phyloP scores from a whole-genome alignment of 768 basidiomycete genomes.

The Lepiota brunneoincarnata region DNA sequence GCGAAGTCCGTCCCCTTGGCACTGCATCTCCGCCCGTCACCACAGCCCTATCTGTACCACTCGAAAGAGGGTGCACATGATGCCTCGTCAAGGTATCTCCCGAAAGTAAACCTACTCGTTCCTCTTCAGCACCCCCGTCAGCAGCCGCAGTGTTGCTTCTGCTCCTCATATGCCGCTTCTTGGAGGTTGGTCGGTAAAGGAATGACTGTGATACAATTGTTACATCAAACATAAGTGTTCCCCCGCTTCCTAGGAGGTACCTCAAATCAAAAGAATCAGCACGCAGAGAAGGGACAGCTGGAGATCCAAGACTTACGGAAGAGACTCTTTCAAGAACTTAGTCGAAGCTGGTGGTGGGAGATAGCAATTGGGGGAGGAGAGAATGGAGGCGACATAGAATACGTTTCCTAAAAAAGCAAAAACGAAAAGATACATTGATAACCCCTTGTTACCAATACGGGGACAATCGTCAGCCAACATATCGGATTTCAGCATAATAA shows the following conservation, averaged over 20 bases:
- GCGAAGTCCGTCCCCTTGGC: conserved; percentile 5
- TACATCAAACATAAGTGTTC: conserved; percentile 91
- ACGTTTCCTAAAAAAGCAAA: conserved; percentile 93
- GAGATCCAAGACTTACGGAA: conserved; percentile 61
- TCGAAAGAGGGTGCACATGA: not conserved
- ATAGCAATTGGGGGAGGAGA: conserved; percentile 67
- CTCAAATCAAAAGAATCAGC: conserved; percentile 30
- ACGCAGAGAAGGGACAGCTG: conserved; percentile 1
- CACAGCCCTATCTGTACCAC: not conserved
- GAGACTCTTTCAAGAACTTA: conserved; percentile 72
- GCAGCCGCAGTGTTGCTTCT: conserved; percentile 17
- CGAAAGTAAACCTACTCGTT: conserved; percentile 46
- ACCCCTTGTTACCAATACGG: conserved; percentile 48
- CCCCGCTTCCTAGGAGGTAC: conserved; percentile 88
- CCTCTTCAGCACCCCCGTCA: conserved; percentile 30
- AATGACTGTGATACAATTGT: conserved; percentile 86
- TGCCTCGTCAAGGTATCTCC: conserved; percentile 30
- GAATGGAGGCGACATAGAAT: conserved; percentile 89
- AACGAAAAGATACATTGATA: conserved; percentile 91
- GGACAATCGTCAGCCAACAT: conserved; percentile 1
- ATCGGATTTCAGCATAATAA: not conserved
- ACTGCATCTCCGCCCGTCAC: not conserved
- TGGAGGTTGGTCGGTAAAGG: conserved; percentile 61
- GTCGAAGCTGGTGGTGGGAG: conserved; percentile 58
- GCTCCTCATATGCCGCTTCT: conserved; percentile 29